phyloP scores from a whole-genome alignment of 257 asterid species.

The Capsicum baccatum region DNA sequence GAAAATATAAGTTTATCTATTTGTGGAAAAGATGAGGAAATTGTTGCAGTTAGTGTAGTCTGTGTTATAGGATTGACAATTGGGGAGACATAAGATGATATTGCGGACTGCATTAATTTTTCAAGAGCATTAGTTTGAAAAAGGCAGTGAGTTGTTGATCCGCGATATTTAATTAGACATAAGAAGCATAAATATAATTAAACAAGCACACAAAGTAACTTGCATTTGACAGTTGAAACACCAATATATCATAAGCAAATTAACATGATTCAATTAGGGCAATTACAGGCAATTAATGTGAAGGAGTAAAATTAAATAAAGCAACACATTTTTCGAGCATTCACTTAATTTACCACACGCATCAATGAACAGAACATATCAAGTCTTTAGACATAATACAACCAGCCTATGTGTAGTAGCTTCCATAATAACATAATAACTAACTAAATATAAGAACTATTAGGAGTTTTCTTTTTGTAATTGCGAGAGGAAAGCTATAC shows the following conservation, averaged over 20 bases:
- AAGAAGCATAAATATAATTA: background rate
- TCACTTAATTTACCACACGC: background rate
- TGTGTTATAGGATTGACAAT: too few species aligned
- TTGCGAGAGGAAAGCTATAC: background rate
- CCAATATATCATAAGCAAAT: background rate
- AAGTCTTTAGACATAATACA: slow-evolving; percentile 16
- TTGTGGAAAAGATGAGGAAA: too few species aligned
- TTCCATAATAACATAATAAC: too few species aligned
- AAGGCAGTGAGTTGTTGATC: too few species aligned
- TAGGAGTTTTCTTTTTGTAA: background rate
- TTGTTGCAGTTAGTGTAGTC: too few species aligned
- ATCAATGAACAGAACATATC: background rate
- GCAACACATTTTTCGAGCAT: background rate
- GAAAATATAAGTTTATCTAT: too few species aligned
- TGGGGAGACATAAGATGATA: too few species aligned
- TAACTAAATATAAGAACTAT: too few species aligned
- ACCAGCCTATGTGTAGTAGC: background rate
- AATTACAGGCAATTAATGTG: background rate
- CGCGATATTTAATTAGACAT: too few species aligned
- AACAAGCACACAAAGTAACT: background rate
- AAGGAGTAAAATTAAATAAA: background rate
- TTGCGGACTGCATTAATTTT: too few species aligned
- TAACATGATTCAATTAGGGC: background rate
- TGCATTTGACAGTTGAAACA: background rate
- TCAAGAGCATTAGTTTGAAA: too few species aligned